Evolutionary conservation across 2,329 filamentous ascomycete species (phyloP), one percentile per base, ranked within the genome.

Genomic region (Diaporthe helianthi): DNA sequence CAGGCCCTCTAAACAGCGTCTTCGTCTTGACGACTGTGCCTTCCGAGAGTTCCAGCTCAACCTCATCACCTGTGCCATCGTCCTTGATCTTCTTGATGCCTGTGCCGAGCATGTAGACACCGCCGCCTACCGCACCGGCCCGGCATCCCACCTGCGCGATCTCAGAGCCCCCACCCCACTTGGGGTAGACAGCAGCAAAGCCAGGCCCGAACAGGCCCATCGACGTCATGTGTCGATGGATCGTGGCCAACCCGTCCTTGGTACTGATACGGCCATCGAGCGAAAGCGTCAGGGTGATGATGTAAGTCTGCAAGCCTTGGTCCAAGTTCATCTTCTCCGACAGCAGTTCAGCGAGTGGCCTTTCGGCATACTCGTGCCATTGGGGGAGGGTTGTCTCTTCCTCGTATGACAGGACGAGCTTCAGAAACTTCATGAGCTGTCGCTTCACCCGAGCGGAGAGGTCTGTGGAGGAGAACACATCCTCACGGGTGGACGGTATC

Each of bases 131-230:
- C 24, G 95, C 95, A 71, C 91, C 90, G 47, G 95, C 93, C 74
- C 95, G 92, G 78, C 96, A 98, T 5, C 90, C 93, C 29, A 97
- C 94, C 82, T 99, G 95, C 36, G 92, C 89, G 70, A 98, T 89
- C 80, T 99, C 95, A 38, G 93, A 92, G 55, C 92, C 85, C 33
- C 95, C 94, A 55, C 95, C 95, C 91, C 94, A 99, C 84, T 97
- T 98, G 26, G 94, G 91, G 73, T 97, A 88, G 15, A 99, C 89
- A 55, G 93, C 93, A 64, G 93, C 93, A 77, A 98, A 98, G 12
- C 95, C 94, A 58, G 92, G 87, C 0, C 95, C 95, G 74, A 98
- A 95, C 5, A 93, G 83, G 9, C 95, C 94, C 80, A 97, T 94
- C 0, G 95, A 98, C 17, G 88, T 87, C 63, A 98, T 82, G 79